A percentile compares a stretch with the other conserved stretches of the same genome.
Evolutionary conservation across 1,139 yeast species (phyloP).

Genomic region (Trichomonascaceae sp.): DNA sequence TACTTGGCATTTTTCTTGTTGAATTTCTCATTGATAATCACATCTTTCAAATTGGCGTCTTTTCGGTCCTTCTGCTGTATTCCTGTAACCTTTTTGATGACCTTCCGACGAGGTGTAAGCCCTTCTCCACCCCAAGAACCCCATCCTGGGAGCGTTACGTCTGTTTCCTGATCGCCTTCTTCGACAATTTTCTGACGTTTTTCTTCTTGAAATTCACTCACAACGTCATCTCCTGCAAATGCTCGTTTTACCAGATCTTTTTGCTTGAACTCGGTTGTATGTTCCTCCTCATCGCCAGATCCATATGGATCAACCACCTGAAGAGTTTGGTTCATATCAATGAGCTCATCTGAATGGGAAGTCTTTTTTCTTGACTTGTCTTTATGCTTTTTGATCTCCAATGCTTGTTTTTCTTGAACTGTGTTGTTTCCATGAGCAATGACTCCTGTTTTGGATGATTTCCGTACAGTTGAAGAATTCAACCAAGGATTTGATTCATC

Average conservation of each 20-base stretch:
- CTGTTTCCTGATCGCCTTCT: conserved; percentile 85
- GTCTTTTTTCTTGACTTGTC: conserved; percentile 18
- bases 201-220: conserved; percentile 70
- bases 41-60: conserved; percentile 71
- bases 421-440: conserved; percentile 7
- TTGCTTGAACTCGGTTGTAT: conserved; percentile 56
- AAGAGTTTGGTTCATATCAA: conserved; percentile 43
- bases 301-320: conserved; percentile 41
- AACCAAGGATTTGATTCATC: conserved; percentile 67
- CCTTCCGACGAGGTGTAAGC: conserved; percentile 44
- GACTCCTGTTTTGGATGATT: conserved; percentile 3
- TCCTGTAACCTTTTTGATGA: conserved; percentile 62
- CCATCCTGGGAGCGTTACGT: conserved; percentile 92
- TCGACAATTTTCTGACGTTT: conserved; percentile 61
- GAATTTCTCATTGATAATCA: conserved; percentile 81
- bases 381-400: conserved; percentile 46
- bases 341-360: conserved; percentile 37
- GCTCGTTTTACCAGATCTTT: conserved; percentile 82
- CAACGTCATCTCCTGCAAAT: conserved; percentile 92
- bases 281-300: conserved; percentile 28
- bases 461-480: conserved; percentile 3
- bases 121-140: conserved; percentile 42
- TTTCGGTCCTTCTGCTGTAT: conserved; percentile 64
- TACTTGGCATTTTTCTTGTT: conserved; percentile 81
- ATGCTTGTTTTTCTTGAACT: conserved; percentile 40